These are phyloP conservation scores for Mortierella sp. DNA, from an alignment of 371 early-diverging fungal species.

Conservation along the genomic window DNA sequence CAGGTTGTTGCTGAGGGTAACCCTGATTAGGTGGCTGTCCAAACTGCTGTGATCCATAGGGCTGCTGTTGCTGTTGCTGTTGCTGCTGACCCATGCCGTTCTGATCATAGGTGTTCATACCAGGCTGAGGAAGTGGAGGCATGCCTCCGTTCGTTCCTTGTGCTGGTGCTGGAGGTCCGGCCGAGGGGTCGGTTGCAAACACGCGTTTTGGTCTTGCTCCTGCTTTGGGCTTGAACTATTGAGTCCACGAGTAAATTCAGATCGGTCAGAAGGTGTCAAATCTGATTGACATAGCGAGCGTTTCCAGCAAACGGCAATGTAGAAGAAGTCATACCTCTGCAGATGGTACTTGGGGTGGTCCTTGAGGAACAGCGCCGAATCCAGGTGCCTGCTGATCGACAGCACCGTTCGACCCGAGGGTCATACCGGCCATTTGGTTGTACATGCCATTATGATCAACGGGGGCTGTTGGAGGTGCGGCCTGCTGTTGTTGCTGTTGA, in stretches of 20 bases:
- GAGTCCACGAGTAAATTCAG: neutral
- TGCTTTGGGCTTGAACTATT: slow-evolving; percentile 47
- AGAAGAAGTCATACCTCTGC: slow-evolving; percentile 31
- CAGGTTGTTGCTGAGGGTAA: slow-evolving; percentile 25
- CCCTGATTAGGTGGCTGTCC: slow-evolving; percentile 34
- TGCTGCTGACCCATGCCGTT: slow-evolving; percentile 19
- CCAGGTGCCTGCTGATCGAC: slow-evolving; percentile 29
- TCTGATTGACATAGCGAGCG: neutral
- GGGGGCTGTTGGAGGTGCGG: slow-evolving; percentile 21
- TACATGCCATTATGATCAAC: slow-evolving; percentile 32
- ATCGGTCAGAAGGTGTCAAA: neutral
- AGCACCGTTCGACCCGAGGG: slow-evolving; percentile 24
- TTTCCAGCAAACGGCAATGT: neutral
- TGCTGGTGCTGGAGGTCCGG: slow-evolving; percentile 19
- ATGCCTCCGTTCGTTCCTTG: slow-evolving; percentile 27
- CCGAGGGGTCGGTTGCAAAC: slow-evolving; percentile 40
- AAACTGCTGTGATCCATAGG: slow-evolving; percentile 38
- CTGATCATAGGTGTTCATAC: slow-evolving; percentile 27
- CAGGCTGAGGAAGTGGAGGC: slow-evolving; percentile 40
- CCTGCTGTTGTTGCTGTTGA: slow-evolving; percentile 20
- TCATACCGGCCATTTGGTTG: slow-evolving; percentile 54
- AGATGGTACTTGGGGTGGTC: slow-evolving; percentile 24
- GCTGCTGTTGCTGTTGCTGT: slow-evolving; percentile 29
- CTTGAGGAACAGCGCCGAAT: slow-evolving; percentile 25
- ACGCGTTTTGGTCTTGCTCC: slow-evolving; percentile 55